Conservation (phyloP, 768 basidiomycete species). For the Termitomyces bulborhizus region DNA sequence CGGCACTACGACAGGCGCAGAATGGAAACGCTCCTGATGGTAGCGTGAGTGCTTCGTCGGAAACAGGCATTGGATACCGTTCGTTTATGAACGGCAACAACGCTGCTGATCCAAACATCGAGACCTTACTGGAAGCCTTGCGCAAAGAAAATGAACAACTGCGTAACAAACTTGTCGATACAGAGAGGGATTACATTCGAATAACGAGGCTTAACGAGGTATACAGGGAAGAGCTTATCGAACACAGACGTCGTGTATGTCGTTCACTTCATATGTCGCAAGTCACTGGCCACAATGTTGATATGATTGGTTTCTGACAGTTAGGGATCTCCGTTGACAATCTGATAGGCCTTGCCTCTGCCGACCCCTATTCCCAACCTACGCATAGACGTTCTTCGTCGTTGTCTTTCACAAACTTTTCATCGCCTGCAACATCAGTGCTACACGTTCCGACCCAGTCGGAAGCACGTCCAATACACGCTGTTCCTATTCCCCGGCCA, state of each 20-base stretch:
- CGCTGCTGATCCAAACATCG: constrained; percentile 34
- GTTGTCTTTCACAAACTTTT: constrained; percentile 26
- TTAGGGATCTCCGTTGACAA: constrained; percentile 74
- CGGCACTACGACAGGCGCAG: constrained; percentile 55
- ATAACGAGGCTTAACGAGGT: constrained; percentile 73
- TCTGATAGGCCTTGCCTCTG: constrained; percentile 61
- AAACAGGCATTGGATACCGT: constrained; percentile 23
- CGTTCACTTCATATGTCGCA: background rate
- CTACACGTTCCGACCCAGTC: constrained; percentile 25
- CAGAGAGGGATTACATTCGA: constrained; percentile 73
- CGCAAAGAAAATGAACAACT: constrained; percentile 75
- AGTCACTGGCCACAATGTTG: background rate
- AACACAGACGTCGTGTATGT: constrained; percentile 69
- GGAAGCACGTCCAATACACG: constrained; percentile 33
- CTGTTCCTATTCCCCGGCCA: constrained; percentile 74
- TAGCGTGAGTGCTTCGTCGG: constrained; percentile 26
- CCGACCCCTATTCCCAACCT: constrained; percentile 67
- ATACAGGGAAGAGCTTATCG: constrained; percentile 80
- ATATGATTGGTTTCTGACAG: constrained; percentile 27
- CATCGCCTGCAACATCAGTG: constrained; percentile 44
- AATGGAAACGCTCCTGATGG: constrained; percentile 25
- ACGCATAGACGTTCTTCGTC: constrained; percentile 55
- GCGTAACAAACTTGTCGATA: constrained; percentile 58
- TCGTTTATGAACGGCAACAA: constrained; percentile 20
- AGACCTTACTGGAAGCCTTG: constrained; percentile 71